Base-by-base conservation (phyloP, 768 basidiomycete species). In the Suillus luteus region DNA sequence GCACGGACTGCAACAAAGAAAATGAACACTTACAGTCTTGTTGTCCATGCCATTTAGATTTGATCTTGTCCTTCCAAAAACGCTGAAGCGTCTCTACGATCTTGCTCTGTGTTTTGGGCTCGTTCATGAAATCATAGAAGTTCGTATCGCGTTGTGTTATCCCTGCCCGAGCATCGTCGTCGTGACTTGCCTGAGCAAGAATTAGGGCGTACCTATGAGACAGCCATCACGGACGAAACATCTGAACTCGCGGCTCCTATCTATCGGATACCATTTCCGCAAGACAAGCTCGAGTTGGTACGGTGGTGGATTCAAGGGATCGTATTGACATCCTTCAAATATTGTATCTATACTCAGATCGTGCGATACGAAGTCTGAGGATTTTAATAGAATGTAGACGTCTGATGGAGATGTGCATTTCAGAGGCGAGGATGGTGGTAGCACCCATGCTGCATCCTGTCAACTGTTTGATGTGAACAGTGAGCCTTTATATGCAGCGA, bases 381-480 rank as follows among this genome's bases (percentile, higher is more conserved):
- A 93, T 74, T 99, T 98, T 66, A 99, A 83, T 0, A 96, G 79
- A 62, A 96, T 82, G 75, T 96, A 98, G 38, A 98, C 90, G 67
- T 99, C 96, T 1, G 92, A 86, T 0, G 95, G 94, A 2, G 87
- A 86, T 4, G 87, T 90, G 77, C 96, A 98, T 77, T 90, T 91
- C 49, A 97, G 80, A 5, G 93, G 93, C 0, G 91, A 87, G 0
- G 90, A 90, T 44, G 89, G 82, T 2, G 95, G 91, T 5, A 96
- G 80, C 59, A 97, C 85, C 93, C 95, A 98, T 5, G 91, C 84
- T 37, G 95, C 94, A 69, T 99, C 96, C 94, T 95, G 24, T 19
- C 40, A 41, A 41, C 15, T 48, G 49, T 19, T 24, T 10, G 24
- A 48, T 31, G 27, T 58, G 24, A 43, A 40, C 10, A 5, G 64